Evolutionary conservation across 2,329 filamentous ascomycete genomes (phyloP), one percentile per base, ranked within the genome.

Genomic region (Claviceps sp.): DNA sequence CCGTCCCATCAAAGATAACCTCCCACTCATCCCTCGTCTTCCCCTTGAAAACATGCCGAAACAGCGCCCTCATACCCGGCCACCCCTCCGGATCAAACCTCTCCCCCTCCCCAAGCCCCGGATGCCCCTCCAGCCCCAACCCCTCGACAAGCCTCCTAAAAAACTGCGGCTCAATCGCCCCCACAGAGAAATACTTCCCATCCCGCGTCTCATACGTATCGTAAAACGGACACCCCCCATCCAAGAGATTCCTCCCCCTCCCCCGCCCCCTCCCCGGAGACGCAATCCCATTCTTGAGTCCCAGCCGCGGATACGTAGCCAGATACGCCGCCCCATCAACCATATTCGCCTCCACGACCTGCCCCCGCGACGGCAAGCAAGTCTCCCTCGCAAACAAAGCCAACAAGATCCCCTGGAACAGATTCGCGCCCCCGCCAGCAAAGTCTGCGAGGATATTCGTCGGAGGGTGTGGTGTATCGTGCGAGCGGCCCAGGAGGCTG

Each of bases 321-420:
- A 97, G 70, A 66, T 91, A 91, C 38, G 82, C 79, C 22, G 78
- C 80, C 8, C 91, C 91, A 69, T 97, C 91, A 13, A 96, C 91
- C 91, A 97, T 97, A 67, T 95, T 96, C 16, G 87, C 88, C 70
- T 96, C 88, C 8, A 97, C 89, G 13, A 96, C 84, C 69, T 96
- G 91, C 0, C 91, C 91, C 2, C 70, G 71, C 67, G 70, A 48
- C 75, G 71, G 37, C 88, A 73, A 14, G 81, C 75, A 9, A 94
- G 61, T 30, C 26, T 30, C 26, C 26, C 26, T 9, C 26, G 26
- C 26, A 30, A 11, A 30, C 54, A 97, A 67, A 0, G 93, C 91
- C 20, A 96, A 72, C 52, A 96, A 66, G 4, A 97, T 81, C 0
- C 90, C 91, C 54, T 89, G 73, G 61, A 93, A 88, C 43, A 93